phyloP scores from a whole-genome alignment of 2,329 filamentous ascomycete genomes.

The Exophiala oligosperma region DNA sequence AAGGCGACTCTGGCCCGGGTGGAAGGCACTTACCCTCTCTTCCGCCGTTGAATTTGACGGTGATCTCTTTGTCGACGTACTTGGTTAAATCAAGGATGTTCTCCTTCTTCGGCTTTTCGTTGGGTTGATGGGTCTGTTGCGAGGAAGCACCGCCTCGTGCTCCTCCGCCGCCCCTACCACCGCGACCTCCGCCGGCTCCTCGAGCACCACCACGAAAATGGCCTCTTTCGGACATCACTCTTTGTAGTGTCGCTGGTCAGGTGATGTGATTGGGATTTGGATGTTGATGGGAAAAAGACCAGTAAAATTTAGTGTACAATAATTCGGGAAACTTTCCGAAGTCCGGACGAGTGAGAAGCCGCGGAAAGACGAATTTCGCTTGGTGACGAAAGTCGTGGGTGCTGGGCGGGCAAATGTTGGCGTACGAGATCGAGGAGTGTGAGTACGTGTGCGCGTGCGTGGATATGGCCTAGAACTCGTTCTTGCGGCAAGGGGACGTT shows the following conservation, averaged over 20 bases:
- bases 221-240: conserved; percentile 43
- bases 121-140: conserved; percentile 50
- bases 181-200: conserved; percentile 42
- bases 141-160: conserved; percentile 48
- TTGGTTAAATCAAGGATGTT: conserved; percentile 94
- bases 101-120: conserved; percentile 91
- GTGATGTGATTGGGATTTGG: neutral
- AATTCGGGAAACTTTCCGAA: neutral
- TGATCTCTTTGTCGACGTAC: conserved; percentile 96
- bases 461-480: too few relatives aligned
- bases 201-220: conserved; percentile 51
- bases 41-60: conserved; percentile 94
- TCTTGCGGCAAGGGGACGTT: neutral
- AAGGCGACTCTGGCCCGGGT: neutral
- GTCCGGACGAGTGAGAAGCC: neutral
- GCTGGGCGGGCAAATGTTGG: too few relatives aligned
- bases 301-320: neutral
- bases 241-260: neutral
- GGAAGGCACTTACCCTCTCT: conserved; percentile 67
- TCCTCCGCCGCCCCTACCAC: conserved; percentile 35
- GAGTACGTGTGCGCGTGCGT: neutral
- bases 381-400: too few relatives aligned
- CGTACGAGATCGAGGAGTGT: neutral
- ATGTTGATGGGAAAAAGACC: conserved; percentile 1
- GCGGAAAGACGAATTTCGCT: neutral